phyloP scores from a whole-genome alignment of 306 rosid genomes.

The Sicyos baderoa region DNA sequence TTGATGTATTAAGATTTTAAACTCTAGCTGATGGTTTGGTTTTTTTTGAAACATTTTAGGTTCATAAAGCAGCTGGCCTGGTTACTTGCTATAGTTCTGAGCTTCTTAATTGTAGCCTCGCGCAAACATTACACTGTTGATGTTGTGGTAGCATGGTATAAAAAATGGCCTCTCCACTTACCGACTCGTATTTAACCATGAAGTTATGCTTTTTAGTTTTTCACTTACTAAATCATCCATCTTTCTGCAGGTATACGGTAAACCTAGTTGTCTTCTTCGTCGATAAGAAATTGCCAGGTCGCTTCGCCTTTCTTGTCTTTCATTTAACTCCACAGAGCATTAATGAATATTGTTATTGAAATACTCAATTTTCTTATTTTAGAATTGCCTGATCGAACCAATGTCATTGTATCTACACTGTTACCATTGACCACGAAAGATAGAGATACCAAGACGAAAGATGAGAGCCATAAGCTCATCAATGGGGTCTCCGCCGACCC shows the following conservation, averaged over 20 bases:
- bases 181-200: background rate
- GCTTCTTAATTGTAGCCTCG: slow-evolving; percentile 46
- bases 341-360: background rate
- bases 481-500: slow-evolving; percentile 27
- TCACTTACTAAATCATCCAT: background rate
- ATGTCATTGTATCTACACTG: slow-evolving; percentile 21
- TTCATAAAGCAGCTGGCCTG: slow-evolving; percentile 43
- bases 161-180: background rate
- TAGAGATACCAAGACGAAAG: slow-evolving; percentile 33
- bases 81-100: slow-evolving; percentile 36
- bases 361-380: background rate
- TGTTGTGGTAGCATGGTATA: slow-evolving; percentile 40
- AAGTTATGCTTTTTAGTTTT: background rate
- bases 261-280: slow-evolving; percentile 38
- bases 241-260: slow-evolving; percentile 38
- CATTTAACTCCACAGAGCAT: background rate
- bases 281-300: slow-evolving; percentile 40
- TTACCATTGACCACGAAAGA: slow-evolving; percentile 33
- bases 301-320: slow-evolving; percentile 13
- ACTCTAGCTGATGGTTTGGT: background rate
- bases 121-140: slow-evolving; percentile 49
- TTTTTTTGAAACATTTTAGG: slow-evolving; percentile 24
- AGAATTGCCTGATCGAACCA: slow-evolving; percentile 45
- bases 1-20: background rate
- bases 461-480: slow-evolving; percentile 28